phyloP scores from a whole-genome alignment of 257 asterid genomes.

The Asclepias syriaca region DNA sequence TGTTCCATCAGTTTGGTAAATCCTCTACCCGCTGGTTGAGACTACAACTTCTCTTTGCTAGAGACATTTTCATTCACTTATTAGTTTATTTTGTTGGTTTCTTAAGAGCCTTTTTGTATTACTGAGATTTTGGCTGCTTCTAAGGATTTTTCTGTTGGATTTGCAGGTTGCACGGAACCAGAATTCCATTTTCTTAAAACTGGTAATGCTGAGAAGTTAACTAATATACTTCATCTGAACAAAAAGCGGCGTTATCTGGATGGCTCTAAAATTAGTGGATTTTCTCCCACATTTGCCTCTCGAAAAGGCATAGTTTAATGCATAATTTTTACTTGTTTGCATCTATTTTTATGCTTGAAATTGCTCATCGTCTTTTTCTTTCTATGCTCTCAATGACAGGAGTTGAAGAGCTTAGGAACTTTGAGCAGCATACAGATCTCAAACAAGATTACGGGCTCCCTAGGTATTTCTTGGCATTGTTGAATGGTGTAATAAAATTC shows the following conservation, averaged over 20 bases:
- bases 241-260: conserved; percentile 29
- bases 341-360: conserved; percentile 10
- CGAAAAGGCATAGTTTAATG: conserved; percentile 36
- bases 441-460: conserved; percentile 54
- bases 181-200: conserved; percentile 33
- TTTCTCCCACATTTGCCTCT: conserved; percentile 35
- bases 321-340: conserved; percentile 15
- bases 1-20: conserved; percentile 1
- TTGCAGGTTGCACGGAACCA: conserved; percentile 43
- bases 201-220: conserved; percentile 22
- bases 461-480: conserved; percentile 46
- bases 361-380: neutral
- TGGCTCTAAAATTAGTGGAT: conserved; percentile 35
- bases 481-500: conserved; percentile 9
- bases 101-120: neutral
- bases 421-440: conserved; percentile 39
- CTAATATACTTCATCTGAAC: conserved; percentile 23
- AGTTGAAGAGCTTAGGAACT: conserved; percentile 33
- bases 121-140: neutral
- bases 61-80: neutral
- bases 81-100: neutral
- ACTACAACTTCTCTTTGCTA: neutral
- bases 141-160: conserved; percentile 10
- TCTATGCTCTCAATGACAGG: conserved; percentile 31
- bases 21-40: neutral